Conservation (phyloP, 192 early-diverging fungal species). For the Coemansia pectinata region DNA sequence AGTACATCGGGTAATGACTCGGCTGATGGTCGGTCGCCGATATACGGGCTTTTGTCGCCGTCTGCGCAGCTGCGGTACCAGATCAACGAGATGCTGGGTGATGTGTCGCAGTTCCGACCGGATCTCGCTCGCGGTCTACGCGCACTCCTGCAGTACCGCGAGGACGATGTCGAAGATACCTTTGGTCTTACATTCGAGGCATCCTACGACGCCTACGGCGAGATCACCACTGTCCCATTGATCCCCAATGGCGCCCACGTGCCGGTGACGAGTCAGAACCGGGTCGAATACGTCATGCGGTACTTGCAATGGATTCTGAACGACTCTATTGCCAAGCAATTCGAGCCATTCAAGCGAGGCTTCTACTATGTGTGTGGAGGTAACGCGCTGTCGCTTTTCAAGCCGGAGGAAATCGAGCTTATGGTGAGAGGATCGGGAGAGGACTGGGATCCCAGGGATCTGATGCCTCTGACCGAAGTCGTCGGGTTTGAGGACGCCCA, state of each 20-base stretch:
- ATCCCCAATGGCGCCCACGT: slow-evolving; percentile 62
- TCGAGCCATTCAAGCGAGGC: slow-evolving; percentile 82
- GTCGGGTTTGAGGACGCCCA: slow-evolving; percentile 53
- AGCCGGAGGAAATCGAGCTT: slow-evolving; percentile 90
- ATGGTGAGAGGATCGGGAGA: slow-evolving; percentile 82
- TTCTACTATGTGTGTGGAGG: slow-evolving; percentile 88
- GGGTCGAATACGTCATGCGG: slow-evolving; percentile 76
- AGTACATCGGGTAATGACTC: background rate
- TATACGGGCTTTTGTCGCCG: slow-evolving; percentile 38
- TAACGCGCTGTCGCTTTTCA: slow-evolving; percentile 82
- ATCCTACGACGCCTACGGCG: slow-evolving; percentile 70
- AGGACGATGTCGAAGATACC: slow-evolving; percentile 78
- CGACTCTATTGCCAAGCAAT: slow-evolving; percentile 69
- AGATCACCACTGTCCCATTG: slow-evolving; percentile 64
- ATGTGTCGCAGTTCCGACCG: slow-evolving; percentile 75
- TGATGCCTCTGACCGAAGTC: slow-evolving; percentile 53
- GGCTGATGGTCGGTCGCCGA: slow-evolving; percentile 30
- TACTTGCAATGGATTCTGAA: slow-evolving; percentile 85
- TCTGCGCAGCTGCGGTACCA: slow-evolving; percentile 52
- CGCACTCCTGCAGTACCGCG: slow-evolving; percentile 78
- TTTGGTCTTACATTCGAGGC: slow-evolving; percentile 82
- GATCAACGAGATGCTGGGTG: slow-evolving; percentile 69
- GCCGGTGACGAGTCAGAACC: slow-evolving; percentile 66
- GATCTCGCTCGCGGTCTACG: slow-evolving; percentile 78
- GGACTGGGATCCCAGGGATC: slow-evolving; percentile 28